Conservation (phyloP, 306 rosid genomes). For the Clitoria ternatea region DNA sequence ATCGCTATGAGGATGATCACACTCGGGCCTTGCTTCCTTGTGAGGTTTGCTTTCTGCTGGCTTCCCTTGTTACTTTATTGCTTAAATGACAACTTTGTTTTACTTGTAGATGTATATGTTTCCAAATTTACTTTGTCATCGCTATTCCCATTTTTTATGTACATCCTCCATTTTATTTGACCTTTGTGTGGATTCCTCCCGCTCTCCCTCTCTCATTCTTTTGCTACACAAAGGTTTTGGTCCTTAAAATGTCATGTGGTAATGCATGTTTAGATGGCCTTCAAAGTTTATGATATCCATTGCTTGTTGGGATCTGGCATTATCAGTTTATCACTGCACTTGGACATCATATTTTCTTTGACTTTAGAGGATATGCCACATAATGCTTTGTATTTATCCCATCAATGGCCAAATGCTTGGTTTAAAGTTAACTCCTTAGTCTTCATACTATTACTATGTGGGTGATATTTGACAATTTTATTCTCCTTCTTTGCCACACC, state of each 20-base stretch:
- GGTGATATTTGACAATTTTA: neutral
- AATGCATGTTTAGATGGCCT: neutral
- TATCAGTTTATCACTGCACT: neutral
- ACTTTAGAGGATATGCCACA: neutral
- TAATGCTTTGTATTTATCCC: neutral
- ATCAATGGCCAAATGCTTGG: neutral
- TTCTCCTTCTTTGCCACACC: neutral
- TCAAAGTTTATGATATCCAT: neutral
- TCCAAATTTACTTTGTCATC: neutral
- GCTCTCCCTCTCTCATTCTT: neutral
- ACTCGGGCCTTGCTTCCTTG: slow-evolving; percentile 83
- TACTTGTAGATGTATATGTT: slow-evolving; percentile 4
- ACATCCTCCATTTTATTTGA: neutral
- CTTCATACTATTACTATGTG: neutral
- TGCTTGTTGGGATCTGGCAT: neutral
- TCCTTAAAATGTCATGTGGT: neutral
- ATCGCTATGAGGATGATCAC: slow-evolving; percentile 53
- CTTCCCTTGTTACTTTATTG: slow-evolving; percentile 8
- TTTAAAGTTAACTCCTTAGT: neutral
- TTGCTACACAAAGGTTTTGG: neutral
- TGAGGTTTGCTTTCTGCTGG: slow-evolving; percentile 63
- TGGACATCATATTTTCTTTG: neutral
- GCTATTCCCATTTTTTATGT: neutral
- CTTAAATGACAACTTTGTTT: neutral
- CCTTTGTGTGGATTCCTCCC: neutral